phyloP scores from a whole-genome alignment of 495 filamentous ascomycete genomes.

The Apiosordaria backusii region DNA sequence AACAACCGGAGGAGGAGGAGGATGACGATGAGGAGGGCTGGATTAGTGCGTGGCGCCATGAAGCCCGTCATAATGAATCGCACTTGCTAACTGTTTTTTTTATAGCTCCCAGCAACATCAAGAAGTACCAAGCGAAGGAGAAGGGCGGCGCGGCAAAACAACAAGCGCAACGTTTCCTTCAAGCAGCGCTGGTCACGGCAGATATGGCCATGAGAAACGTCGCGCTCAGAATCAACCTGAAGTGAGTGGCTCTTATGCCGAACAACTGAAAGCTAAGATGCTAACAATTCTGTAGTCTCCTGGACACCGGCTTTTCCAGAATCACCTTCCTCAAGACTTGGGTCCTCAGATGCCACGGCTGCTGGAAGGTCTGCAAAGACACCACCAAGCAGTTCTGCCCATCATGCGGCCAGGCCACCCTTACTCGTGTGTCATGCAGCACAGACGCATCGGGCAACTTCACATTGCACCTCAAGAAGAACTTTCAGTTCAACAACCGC shows the following conservation, averaged over 20 bases:
- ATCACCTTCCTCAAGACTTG: slow-evolving; percentile 79
- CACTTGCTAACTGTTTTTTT: neutral
- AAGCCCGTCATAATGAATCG: neutral
- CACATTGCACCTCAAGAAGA: slow-evolving; percentile 84
- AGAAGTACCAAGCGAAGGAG: slow-evolving; percentile 72
- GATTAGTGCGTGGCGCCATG: slow-evolving; percentile 56
- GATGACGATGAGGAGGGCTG: slow-evolving; percentile 48
- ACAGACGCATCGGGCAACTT: slow-evolving; percentile 78
- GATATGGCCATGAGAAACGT: slow-evolving; percentile 99
- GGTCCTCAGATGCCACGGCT: slow-evolving; percentile 90
- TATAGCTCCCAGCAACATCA: slow-evolving; percentile 74
- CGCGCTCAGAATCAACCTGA: slow-evolving; percentile 87
- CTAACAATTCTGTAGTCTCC: slow-evolving; percentile 45
- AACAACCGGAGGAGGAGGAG: slow-evolving; percentile 23
- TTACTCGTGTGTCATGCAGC: slow-evolving; percentile 81
- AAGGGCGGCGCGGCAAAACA: slow-evolving; percentile 43
- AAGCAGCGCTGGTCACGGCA: slow-evolving; percentile 82
- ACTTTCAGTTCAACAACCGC: slow-evolving; percentile 93
- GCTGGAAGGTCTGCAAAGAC: slow-evolving; percentile 80
- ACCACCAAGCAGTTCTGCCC: slow-evolving; percentile 92
- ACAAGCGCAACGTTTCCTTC: slow-evolving; percentile 59
- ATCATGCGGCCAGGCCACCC: slow-evolving; percentile 79
- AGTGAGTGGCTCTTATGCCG: slow-evolving; percentile 33
- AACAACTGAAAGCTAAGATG: neutral
- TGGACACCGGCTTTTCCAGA: slow-evolving; percentile 71